Conservation (phyloP, 2,329 filamentous ascomycete genomes). For the Davidsoniella virescens region DNA sequence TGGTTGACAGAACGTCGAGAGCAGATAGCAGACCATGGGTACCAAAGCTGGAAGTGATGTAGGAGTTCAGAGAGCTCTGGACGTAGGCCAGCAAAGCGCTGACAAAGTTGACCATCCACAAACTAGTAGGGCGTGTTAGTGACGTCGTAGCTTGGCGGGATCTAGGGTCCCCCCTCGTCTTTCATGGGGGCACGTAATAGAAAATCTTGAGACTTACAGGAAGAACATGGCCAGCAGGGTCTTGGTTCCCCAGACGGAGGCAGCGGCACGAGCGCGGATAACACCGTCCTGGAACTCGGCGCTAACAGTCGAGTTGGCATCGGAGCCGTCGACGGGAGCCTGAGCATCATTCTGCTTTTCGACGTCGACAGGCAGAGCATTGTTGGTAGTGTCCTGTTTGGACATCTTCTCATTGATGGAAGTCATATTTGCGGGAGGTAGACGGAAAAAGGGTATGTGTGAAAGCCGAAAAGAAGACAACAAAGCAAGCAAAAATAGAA, state of each 20-base stretch:
- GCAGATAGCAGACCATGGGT: constrained; percentile 51
- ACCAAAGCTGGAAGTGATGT: constrained; percentile 48
- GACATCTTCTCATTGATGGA: background rate
- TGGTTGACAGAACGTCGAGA: constrained; percentile 41
- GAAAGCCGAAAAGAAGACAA: background rate
- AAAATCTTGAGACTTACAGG: constrained; percentile 20
- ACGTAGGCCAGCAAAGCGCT: constrained; percentile 23
- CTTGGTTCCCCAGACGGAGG: constrained; percentile 23
- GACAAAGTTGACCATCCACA: constrained; percentile 25
- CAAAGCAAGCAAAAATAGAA: background rate
- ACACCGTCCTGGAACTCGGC: constrained; percentile 22
- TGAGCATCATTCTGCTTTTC: constrained; percentile 8
- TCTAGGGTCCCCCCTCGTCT: no score
- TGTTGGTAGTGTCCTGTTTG: background rate
- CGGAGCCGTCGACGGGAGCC: constrained; percentile 11
- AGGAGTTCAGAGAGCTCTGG: constrained; percentile 38
- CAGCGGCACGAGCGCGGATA: constrained; percentile 24
- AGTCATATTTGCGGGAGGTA: background rate
- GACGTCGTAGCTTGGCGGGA: background rate
- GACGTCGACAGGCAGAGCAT: constrained; percentile 4
- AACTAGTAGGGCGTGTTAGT: constrained; percentile 16
- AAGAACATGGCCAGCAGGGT: constrained; percentile 24
- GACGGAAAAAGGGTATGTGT: background rate
- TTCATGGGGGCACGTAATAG: background rate
- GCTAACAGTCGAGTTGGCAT: constrained; percentile 17